Conservation (phyloP, 2,329 filamentous ascomycete genomes). For the Nannizzia gypsea region DNA sequence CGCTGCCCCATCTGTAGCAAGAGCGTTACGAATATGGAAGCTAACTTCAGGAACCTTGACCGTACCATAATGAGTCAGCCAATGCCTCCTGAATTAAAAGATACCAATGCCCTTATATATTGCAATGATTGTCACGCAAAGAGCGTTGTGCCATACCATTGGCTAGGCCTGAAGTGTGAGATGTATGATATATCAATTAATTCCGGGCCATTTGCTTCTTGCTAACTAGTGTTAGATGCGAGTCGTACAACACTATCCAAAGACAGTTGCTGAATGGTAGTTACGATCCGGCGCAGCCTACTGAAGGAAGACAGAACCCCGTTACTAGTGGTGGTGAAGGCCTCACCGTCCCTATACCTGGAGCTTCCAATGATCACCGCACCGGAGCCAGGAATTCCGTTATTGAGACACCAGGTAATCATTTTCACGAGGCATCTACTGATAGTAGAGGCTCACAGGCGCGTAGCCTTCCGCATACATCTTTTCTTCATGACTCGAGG, state of each 20-base stretch:
- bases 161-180: conserved; percentile 82
- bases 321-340: background rate
- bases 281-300: background rate
- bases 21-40: conserved; percentile 94
- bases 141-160: conserved; percentile 80
- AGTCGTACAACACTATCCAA: conserved; percentile 38
- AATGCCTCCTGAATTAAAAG: conserved; percentile 74
- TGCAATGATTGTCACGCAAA: conserved; percentile 94
- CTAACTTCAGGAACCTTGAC: conserved; percentile 83
- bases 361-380: background rate
- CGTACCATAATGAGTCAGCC: conserved; percentile 77
- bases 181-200: conserved; percentile 28
- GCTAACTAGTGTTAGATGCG: conserved; percentile 23
- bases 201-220: background rate
- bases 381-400: background rate
- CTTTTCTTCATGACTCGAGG: background rate
- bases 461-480: conserved; percentile 2
- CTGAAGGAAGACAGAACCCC: background rate
- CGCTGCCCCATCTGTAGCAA: conserved; percentile 95
- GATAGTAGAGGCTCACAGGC: background rate
- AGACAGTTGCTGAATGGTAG: conserved; percentile 21
- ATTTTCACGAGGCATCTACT: background rate
- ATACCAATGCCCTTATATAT: conserved; percentile 69
- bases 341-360: background rate
- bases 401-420: background rate